phyloP scores from a whole-genome alignment of 371 early-diverging fungal genomes.

The Amoeboaphelidium occidentale region DNA sequence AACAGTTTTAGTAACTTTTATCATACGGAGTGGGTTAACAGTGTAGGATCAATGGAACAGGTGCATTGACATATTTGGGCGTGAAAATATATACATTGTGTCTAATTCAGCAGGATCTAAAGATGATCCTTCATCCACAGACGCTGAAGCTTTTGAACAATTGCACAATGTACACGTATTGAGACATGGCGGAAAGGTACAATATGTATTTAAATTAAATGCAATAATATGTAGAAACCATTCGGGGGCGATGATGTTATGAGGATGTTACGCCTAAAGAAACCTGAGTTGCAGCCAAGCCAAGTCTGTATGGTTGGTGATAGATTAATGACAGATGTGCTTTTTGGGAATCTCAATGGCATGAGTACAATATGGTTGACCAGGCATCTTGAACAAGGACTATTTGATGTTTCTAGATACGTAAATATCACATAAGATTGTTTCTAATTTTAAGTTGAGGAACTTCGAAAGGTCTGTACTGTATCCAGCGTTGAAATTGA shows the following conservation, averaged over 20 bases:
- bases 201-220: too few species aligned
- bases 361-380: conserved; percentile 28
- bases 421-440: too few species aligned
- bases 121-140: conserved; percentile 30
- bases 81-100: conserved; percentile 38
- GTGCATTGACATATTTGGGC: conserved; percentile 33
- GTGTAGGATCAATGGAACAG: conserved; percentile 32
- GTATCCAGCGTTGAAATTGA: too few species aligned
- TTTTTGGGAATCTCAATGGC: conserved; percentile 53
- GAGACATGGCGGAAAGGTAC: conserved; percentile 14
- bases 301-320: conserved; percentile 63
- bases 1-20: conserved; percentile 26
- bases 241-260: conserved; percentile 33
- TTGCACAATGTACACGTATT: conserved; percentile 11
- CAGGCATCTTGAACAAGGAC: not conserved
- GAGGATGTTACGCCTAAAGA: conserved; percentile 7
- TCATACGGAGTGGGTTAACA: not conserved
- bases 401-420: too few species aligned
- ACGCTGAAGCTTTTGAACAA: conserved; percentile 16
- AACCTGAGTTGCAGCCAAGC: conserved; percentile 7
- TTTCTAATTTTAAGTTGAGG: too few species aligned
- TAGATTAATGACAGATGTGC: conserved; percentile 59
- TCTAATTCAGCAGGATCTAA: conserved; percentile 79
- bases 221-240: conserved; percentile 74
- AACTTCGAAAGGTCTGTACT: too few species aligned